Evolutionary conservation across 2,329 filamentous ascomycete species (phyloP), one percentile per base, ranked within the genome.

Genomic region (Helotiales sp.): DNA sequence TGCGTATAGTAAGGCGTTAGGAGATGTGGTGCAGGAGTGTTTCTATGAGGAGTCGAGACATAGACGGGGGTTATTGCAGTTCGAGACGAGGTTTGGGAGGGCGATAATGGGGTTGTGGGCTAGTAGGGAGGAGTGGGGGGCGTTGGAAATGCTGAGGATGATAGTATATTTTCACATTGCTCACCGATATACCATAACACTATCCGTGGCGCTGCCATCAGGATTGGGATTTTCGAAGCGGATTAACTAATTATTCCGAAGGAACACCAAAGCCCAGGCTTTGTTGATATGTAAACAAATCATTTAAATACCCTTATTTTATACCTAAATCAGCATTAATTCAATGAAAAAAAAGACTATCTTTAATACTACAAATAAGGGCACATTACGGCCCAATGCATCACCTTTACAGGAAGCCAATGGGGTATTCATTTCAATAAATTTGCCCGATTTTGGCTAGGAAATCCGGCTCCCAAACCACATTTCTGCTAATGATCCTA

Each of bases 221-320:
- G n/a, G n/a, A n/a, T n/a, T n/a, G n/a, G n/a, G n/a, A n/a, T 40
- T 40, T 49, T 49, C 45, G 45, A n/a, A 8, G 22, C 45, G 45
- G 45, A 49, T 20, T 49, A 49, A 49, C 34, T 49, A 49, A n/a
- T 49, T 60, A 6, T 60, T 60, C 57, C 34, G 34, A 32, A 45
- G 57, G 57, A 60, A 60, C 34, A 60, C 57, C 57, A 60, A 60
- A 60, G 47, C 57, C 24, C 26, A 20, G 20, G 34, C 6, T 32
- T 60, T 45, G 20, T 60, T 60, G 34, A 60, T 10, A 60, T 47
- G 34, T 60, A 60, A 60, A 60, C 24, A 60, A 60, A 60, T 3
- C 3, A 45, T 17, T 60, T 3, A 47, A 60, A 8, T 7, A 8
- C 34, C 34, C 34, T 40, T 15, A 40, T 40, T 40, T 40, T 40